A percentile compares a stretch with the other conserved stretches of the same genome.
phyloP scores from a whole-genome alignment of 2,329 filamentous ascomycete genomes.

The Colletotrichum destructivum region DNA sequence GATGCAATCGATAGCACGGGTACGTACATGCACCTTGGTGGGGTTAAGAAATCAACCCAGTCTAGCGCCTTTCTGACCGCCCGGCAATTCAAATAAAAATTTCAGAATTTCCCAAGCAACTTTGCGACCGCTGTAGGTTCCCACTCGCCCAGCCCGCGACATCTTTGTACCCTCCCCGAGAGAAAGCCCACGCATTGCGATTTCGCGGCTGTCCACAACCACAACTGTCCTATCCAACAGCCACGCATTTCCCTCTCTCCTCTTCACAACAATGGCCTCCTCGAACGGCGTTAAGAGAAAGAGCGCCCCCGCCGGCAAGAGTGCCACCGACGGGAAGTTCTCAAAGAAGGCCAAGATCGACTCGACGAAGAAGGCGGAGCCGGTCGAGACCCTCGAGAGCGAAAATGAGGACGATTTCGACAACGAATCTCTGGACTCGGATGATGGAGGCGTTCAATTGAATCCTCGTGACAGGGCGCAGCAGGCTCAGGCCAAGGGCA shows the following conservation, averaged over 20 bases:
- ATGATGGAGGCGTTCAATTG: slow-evolving; percentile 68
- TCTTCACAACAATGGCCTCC: slow-evolving; percentile 63
- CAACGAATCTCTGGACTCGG: slow-evolving; percentile 63
- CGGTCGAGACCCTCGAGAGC: slow-evolving; percentile 49
- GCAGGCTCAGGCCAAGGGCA: slow-evolving; percentile 47
- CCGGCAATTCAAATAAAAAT: slow-evolving; percentile 52
- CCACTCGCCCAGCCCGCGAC: slow-evolving; percentile 13
- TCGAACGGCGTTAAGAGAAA: slow-evolving; percentile 69
- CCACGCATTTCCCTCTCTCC: slow-evolving; percentile 1
- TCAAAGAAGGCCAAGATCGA: slow-evolving; percentile 67
- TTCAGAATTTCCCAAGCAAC: slow-evolving; percentile 38
- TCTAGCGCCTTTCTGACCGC: slow-evolving; percentile 51
- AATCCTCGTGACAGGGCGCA: slow-evolving; percentile 50
- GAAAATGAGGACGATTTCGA: slow-evolving; percentile 47
- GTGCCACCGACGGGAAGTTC: slow-evolving; percentile 56
- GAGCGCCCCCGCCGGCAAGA: slow-evolving; percentile 61
- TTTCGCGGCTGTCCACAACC: slow-evolving; percentile 21
- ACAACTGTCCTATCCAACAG: slow-evolving; percentile 7
- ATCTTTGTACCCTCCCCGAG: slow-evolving; percentile 13
- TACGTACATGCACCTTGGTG: slow-evolving; percentile 40
- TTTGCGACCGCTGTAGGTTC: slow-evolving; percentile 32
- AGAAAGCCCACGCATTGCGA: slow-evolving; percentile 29
- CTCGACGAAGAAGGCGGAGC: slow-evolving; percentile 52
- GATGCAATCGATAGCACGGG: slow-evolving; percentile 16
- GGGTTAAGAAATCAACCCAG: slow-evolving; percentile 38